A percentile compares a stretch with the other conserved stretches of the same genome.
Evolutionary conservation across 2,329 filamentous ascomycete species (phyloP).

Genomic region (Metarhizium guizhouense): DNA sequence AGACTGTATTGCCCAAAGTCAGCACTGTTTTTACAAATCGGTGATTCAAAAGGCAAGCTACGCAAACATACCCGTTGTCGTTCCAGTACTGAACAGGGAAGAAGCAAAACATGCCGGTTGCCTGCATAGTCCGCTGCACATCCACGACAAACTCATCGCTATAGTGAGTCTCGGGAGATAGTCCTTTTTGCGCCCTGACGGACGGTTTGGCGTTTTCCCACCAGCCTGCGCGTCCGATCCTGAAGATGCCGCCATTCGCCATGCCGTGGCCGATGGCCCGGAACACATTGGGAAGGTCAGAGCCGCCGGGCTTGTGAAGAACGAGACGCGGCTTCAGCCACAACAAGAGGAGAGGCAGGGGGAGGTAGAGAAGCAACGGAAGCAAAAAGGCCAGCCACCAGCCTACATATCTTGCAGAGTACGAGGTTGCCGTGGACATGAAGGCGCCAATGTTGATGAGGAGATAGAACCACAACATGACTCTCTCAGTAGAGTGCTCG

Average conservation of each 20-base stretch:
- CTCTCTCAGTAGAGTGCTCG: conserved; percentile 52
- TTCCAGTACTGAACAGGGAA: conserved; percentile 31
- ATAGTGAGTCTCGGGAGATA: conserved; percentile 43
- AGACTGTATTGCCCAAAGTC: conserved; percentile 14
- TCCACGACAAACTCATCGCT: conserved; percentile 61
- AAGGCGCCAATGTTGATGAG: conserved; percentile 47
- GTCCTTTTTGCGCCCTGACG: conserved; percentile 31
- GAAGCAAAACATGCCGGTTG: conserved; percentile 32
- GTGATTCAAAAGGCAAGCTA: not conserved
- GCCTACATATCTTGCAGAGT: conserved; percentile 42
- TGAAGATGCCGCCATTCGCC: conserved; percentile 39
- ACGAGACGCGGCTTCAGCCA: conserved; percentile 49
- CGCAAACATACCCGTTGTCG: conserved; percentile 20
- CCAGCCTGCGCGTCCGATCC: conserved; percentile 44
- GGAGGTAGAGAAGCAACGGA: conserved; percentile 43
- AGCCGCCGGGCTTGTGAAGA: conserved; percentile 52
- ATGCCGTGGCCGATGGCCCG: conserved; percentile 45
- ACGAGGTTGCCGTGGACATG: conserved; percentile 41
- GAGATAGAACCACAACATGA: conserved; percentile 57
- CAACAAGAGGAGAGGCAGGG: conserved; percentile 49
- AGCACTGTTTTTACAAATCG: not conserved
- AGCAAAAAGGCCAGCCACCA: conserved; percentile 40
- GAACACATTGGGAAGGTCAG: conserved; percentile 51
- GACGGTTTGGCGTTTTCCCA: conserved; percentile 53
- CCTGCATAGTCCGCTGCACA: conserved; percentile 41